These are phyloP conservation scores for Magnaporthales sp. DNA, from an alignment of 2,329 filamentous ascomycete species.

Conservation along the genomic window DNA sequence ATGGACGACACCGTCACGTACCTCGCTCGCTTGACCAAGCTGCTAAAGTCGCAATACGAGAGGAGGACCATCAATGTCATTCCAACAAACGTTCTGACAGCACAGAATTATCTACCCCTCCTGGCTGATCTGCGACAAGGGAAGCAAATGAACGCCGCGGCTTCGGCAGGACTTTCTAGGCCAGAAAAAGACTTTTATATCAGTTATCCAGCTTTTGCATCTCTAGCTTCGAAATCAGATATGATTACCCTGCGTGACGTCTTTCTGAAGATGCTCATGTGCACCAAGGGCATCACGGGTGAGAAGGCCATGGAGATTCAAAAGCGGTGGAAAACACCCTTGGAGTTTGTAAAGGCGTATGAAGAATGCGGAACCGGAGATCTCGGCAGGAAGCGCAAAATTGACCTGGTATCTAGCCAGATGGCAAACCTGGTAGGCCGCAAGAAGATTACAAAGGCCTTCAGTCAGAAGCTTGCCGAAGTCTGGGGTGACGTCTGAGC, in stretches of 20 bases:
- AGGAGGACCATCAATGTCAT: slow-evolving; percentile 49
- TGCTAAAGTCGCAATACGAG: slow-evolving; percentile 59
- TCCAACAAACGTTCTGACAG: slow-evolving; percentile 53
- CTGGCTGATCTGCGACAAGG: slow-evolving; percentile 47
- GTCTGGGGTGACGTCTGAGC: slow-evolving; percentile 54
- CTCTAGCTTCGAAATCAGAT: slow-evolving; percentile 66
- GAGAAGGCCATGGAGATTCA: slow-evolving; percentile 77
- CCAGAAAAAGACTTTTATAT: slow-evolving; percentile 39
- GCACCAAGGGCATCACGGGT: slow-evolving; percentile 62
- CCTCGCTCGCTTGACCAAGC: slow-evolving; percentile 60
- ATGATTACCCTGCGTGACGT: slow-evolving; percentile 65
- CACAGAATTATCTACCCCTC: slow-evolving; percentile 57
- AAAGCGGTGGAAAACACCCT: slow-evolving; percentile 66
- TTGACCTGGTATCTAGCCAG: slow-evolving; percentile 48
- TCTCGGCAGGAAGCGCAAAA: slow-evolving; percentile 45
- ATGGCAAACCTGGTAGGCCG: slow-evolving; percentile 53
- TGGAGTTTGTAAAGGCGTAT: slow-evolving; percentile 62
- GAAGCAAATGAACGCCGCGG: slow-evolving; percentile 10
- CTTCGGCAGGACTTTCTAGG: neutral
- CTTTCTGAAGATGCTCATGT: slow-evolving; percentile 82
- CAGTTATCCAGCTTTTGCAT: slow-evolving; percentile 63
- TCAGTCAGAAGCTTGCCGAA: slow-evolving; percentile 64
- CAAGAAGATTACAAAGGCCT: slow-evolving; percentile 56
- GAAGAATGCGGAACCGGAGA: slow-evolving; percentile 34
- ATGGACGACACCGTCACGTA: slow-evolving; percentile 75